A percentile compares a stretch with the other conserved stretches of the same genome.
phyloP scores from a whole-genome alignment of 2,329 filamentous ascomycete genomes.

The Stagonosporopsis vannaccii region DNA sequence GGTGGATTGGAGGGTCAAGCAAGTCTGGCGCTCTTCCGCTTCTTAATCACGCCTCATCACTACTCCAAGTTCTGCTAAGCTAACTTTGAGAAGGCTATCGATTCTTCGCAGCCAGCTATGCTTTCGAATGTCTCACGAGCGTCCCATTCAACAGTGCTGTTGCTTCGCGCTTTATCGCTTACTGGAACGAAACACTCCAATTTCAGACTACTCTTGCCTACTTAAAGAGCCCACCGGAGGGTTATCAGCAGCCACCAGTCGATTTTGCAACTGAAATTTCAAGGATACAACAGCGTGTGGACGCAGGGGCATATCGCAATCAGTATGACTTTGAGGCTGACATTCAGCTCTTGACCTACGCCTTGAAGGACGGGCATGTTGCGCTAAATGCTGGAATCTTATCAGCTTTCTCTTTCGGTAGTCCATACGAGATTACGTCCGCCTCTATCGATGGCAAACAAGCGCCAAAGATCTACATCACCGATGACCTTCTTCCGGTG shows the following conservation, averaged over 20 bases:
- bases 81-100: neutral
- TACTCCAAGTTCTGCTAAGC: neutral
- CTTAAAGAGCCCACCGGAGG: constrained; percentile 49
- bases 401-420: constrained; percentile 30
- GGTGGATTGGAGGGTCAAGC: neutral
- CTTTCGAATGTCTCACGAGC: constrained; percentile 52
- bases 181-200: constrained; percentile 54
- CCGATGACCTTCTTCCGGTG: constrained; percentile 29
- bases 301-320: constrained; percentile 36
- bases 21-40: neutral
- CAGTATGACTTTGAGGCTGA: constrained; percentile 50
- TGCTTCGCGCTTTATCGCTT: constrained; percentile 52
- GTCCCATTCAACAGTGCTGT: constrained; percentile 56
- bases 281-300: constrained; percentile 27
- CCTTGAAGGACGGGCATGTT: constrained; percentile 45
- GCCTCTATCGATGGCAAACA: constrained; percentile 31
- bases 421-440: constrained; percentile 33
- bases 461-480: constrained; percentile 42
- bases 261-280: constrained; percentile 41
- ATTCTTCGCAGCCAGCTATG: constrained; percentile 25
- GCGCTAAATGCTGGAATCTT: constrained; percentile 31
- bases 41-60: neutral
- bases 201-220: constrained; percentile 54
- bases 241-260: constrained; percentile 50
- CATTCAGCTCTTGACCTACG: constrained; percentile 37